Conservation (phyloP, 805 yeast genomes). For the Candida methanosorbosa region DNA sequence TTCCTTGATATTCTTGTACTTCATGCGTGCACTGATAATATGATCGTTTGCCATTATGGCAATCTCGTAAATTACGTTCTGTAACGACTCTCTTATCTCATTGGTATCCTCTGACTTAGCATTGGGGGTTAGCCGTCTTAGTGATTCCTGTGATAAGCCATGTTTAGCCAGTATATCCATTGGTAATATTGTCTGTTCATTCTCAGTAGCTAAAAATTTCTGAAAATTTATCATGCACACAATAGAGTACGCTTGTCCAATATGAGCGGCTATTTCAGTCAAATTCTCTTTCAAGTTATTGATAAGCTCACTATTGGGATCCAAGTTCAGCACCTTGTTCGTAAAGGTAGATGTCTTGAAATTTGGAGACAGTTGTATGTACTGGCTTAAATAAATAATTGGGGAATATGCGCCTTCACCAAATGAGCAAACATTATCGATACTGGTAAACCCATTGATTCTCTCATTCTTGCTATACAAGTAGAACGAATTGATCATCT, state of each 20-base stretch:
- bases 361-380: conserved; percentile 43
- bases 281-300: conserved; percentile 20
- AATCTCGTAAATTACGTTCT: conserved; percentile 57
- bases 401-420: conserved; percentile 81
- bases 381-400: conserved; percentile 57
- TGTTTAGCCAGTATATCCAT: conserved; percentile 45
- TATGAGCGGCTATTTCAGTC: conserved; percentile 63
- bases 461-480: conserved; percentile 40
- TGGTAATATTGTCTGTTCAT: conserved; percentile 53
- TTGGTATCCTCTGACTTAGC: conserved; percentile 19
- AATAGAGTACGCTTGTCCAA: conserved; percentile 75
- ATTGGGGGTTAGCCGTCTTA: conserved; percentile 36
- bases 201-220: conserved; percentile 42
- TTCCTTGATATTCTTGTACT: conserved; percentile 30
- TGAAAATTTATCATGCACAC: conserved; percentile 56
- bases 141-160: conserved; percentile 54
- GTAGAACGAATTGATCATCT: conserved; percentile 50
- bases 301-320: too few species aligned
- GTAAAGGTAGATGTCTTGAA: conserved; percentile 39
- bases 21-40: conserved; percentile 55
- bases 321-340: too few species aligned
- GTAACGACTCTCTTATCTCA: conserved; percentile 26
- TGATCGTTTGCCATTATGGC: conserved; percentile 79
- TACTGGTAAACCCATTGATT: conserved; percentile 30
- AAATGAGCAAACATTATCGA: conserved; percentile 57